Conservation (phyloP, 1,284 basidiomycete species). For the Microbotryomycetes sp. region DNA sequence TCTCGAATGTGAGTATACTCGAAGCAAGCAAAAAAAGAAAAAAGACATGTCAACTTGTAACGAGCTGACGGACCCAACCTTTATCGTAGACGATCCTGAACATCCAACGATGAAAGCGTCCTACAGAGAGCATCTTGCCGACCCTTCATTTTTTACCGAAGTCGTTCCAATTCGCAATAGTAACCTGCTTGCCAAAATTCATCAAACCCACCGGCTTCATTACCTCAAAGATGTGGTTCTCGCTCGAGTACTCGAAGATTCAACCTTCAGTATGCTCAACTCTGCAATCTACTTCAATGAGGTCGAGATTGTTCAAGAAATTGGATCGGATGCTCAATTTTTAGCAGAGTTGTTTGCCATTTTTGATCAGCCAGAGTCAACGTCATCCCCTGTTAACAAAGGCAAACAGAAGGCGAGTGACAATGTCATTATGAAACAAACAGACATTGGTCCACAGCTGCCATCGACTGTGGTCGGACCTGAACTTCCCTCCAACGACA, state of each 20-base stretch:
- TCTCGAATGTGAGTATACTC: constrained; percentile 73
- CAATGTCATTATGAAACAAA: no score
- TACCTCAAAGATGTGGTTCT: constrained; percentile 98
- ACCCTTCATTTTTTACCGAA: constrained; percentile 67
- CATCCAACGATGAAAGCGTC: constrained; percentile 92
- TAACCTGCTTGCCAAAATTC: constrained; percentile 74
- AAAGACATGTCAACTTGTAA: background rate
- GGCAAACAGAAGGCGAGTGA: background rate
- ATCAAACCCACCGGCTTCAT: constrained; percentile 90
- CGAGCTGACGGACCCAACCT: constrained; percentile 10
- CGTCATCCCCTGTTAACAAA: background rate
- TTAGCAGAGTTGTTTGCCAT: constrained; percentile 69
- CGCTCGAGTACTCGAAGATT: constrained; percentile 87
- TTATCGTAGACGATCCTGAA: constrained; percentile 78
- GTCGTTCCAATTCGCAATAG: constrained; percentile 73
- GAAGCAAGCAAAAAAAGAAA: no score
- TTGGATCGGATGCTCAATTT: constrained; percentile 70
- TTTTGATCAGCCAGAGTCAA: constrained; percentile 55
- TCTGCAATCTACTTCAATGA: constrained; percentile 98
- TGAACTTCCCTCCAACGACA: constrained; percentile 1
- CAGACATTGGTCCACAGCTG: constrained; percentile 29
- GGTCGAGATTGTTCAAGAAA: constrained; percentile 90
- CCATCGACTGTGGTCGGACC: no score
- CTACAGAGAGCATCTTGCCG: constrained; percentile 83
- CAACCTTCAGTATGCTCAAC: constrained; percentile 93